Evolutionary conservation across 306 rosid genomes (phyloP).

Genomic region (Malus domestica): DNA sequence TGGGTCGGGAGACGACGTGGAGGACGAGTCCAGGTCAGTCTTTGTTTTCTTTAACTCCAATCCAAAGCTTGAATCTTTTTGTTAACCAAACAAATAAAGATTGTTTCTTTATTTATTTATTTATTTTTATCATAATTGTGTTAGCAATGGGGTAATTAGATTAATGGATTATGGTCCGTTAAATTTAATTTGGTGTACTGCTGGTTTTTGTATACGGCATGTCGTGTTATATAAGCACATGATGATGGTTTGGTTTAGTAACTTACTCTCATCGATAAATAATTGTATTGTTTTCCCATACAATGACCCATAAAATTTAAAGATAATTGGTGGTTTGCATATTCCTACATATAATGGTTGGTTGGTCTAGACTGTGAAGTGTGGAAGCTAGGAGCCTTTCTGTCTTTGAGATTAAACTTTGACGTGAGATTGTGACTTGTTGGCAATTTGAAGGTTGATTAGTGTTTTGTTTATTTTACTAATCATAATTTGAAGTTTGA

Average conservation of each 20-base stretch:
- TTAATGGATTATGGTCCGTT: background rate
- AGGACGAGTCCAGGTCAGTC: slow-evolving; percentile 44
- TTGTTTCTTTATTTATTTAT: background rate
- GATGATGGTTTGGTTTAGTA: background rate
- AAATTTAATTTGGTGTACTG: background rate
- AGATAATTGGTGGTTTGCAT: background rate
- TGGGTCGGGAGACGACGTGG: slow-evolving; percentile 32
- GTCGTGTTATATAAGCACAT: background rate
- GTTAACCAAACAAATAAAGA: background rate
- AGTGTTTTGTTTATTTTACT: background rate
- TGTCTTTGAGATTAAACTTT: background rate
- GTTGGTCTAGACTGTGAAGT: background rate
- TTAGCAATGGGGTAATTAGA: background rate
- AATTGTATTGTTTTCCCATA: background rate
- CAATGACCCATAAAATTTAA: background rate
- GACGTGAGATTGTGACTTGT: background rate
- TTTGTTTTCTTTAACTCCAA: background rate
- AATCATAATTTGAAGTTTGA: background rate
- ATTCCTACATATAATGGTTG: too few species aligned
- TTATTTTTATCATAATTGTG: background rate
- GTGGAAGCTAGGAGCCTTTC: background rate
- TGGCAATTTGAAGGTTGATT: background rate
- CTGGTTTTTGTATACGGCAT: background rate
- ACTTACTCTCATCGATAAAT: background rate
- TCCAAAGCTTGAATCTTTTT: background rate